A percentile compares a stretch with the other conserved stretches of the same genome.
phyloP scores from a whole-genome alignment of 2,329 filamentous ascomycete genomes.

The Teratosphaeria pseudoeucalypti region DNA sequence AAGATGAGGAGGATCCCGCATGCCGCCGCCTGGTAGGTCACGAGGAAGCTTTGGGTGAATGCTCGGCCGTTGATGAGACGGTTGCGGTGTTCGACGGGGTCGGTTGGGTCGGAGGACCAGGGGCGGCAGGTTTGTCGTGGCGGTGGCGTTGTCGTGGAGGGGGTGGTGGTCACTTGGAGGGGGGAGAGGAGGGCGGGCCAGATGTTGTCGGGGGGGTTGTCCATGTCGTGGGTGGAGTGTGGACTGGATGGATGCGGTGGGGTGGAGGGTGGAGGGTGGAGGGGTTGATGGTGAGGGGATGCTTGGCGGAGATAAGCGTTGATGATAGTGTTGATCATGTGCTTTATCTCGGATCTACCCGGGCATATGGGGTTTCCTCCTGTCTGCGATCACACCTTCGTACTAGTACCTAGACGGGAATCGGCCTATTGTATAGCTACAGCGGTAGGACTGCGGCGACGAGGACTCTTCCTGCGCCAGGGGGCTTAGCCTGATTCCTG shows the following conservation, averaged over 20 bases:
- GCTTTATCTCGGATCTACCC: background rate
- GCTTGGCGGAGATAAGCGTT: background rate
- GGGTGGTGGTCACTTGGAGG: background rate
- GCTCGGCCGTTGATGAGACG: conserved; percentile 2
- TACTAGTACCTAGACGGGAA: too few relatives aligned
- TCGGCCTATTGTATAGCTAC: too few relatives aligned
- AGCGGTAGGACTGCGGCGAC: too few relatives aligned
- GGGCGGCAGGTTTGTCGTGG: background rate
- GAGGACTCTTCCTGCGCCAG: too few relatives aligned
- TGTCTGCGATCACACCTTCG: background rate
- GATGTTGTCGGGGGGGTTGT: background rate
- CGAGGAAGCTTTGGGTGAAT: conserved; percentile 28
- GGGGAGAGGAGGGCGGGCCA: background rate
- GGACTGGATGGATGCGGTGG: background rate
- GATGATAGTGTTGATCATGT: background rate
- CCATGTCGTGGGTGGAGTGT: background rate
- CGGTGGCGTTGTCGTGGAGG: background rate
- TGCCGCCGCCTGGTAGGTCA: conserved; percentile 32
- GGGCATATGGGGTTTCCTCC: background rate
- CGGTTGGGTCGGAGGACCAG: background rate
- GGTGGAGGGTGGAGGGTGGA: background rate
- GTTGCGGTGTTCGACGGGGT: background rate
- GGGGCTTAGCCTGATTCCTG: too few relatives aligned
- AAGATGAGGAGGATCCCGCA: conserved; percentile 28
- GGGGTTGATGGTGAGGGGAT: background rate